Percentiles rank a stretch among this genome's conserved stretches.
Conservation (phyloP, 2,329 filamentous ascomycete genomes). For the Neonectria faginata region DNA sequence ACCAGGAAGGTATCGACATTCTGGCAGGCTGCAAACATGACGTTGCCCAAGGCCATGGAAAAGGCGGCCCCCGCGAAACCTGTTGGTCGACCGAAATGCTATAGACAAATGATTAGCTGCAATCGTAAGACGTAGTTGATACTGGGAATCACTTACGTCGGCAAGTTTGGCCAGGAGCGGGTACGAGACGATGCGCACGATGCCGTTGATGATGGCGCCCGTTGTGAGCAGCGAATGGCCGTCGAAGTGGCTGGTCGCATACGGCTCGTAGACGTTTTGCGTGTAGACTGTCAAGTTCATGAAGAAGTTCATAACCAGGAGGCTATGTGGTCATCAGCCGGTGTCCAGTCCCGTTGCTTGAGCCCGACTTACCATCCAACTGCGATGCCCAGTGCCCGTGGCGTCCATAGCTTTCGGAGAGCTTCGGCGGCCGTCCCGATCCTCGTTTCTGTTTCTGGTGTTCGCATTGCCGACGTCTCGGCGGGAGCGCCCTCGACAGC, state of each 20-base stretch:
- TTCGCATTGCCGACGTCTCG: background rate
- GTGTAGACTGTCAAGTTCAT: conserved; percentile 39
- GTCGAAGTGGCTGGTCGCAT: conserved; percentile 37
- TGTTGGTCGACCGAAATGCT: background rate
- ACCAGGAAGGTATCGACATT: conserved; percentile 37
- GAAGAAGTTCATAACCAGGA: conserved; percentile 38
- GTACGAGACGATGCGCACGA: conserved; percentile 32
- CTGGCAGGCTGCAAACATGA: conserved; percentile 32
- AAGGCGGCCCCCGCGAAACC: conserved; percentile 18
- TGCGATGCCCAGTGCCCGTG: background rate
- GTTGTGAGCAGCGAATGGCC: conserved; percentile 31
- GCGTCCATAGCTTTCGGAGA: background rate
- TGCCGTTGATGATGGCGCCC: conserved; percentile 32
- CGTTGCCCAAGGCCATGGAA: conserved; percentile 30
- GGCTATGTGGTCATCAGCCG: background rate
- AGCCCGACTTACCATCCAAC: background rate
- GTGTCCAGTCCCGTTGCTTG: background rate
- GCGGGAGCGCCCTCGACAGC: background rate
- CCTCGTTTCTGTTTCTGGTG: background rate
- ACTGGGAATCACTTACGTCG: conserved; percentile 11
- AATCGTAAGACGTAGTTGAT: background rate
- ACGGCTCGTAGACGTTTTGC: conserved; percentile 36
- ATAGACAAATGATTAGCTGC: background rate
- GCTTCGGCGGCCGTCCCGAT: background rate
- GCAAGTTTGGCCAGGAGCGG: conserved; percentile 36